Evolutionary conservation across 495 filamentous ascomycete genomes (phyloP), one percentile per base, ranked within the genome.

Genomic region (Penicillium malachiteum): DNA sequence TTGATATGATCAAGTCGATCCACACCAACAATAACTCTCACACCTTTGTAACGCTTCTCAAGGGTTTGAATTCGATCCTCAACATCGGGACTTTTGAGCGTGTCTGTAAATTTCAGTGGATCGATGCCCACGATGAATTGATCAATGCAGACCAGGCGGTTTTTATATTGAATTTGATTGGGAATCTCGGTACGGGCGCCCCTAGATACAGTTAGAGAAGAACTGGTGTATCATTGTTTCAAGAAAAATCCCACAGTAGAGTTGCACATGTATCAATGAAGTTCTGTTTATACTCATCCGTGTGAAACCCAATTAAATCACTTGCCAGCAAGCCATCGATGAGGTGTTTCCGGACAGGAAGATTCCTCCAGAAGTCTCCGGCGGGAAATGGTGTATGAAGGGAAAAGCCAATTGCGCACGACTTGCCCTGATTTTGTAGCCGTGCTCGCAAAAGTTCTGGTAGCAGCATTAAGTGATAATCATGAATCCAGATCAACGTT

Each of bases 1-100:
- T 97, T 97, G 81, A 96, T 95, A 64, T 96, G 93, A 66, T 97
- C 93, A 41, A 97, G 78, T 38, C 93, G 82, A 63, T 97, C 93
- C 17, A 97, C 91, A 37, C 93, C 93, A 14, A 97, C 86, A 54
- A 97, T 95, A 31, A 97, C 76, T 71, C 92, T 93, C 45, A 90
- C 84, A 42, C 88, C 91, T 57, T 90, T 85, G 62, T 96, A 97
- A 61, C 87, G 88, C 52, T 87, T 85, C 60, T 89, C 81, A 7
- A 97, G 77, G 0, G 84, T 74, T 0, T 83, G 79, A 50, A 96
- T 96, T 13, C 92, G 87, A 46, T 87, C 82, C 66, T 88, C 82
- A 0, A 97, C 90, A 37, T 83, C 85, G 3, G 81, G 79, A 53
- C 87, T 87, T 64, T 87, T 68, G 38, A 96, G 71, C 0, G 84